Evolutionary conservation across 805 yeast genomes (phyloP).

Genomic region (Candida patagonica): DNA sequence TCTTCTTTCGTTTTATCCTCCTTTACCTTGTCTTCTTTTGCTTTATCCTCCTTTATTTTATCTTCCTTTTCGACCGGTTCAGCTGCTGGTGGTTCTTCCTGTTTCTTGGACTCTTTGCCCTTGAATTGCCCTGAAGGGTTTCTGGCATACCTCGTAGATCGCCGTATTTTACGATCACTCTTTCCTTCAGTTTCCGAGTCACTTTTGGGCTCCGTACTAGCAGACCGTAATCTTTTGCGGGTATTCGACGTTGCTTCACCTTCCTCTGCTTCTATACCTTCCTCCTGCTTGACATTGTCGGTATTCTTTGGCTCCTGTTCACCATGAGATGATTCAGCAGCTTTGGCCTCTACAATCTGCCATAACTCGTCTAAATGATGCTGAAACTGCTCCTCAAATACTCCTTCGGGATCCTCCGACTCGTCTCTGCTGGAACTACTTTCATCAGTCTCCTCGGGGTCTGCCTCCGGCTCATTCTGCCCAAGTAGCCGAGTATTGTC

Average conservation of each 20-base stretch:
- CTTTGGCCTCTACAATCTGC: slow-evolving; percentile 6
- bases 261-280: slow-evolving; percentile 10
- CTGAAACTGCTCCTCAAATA: background rate
- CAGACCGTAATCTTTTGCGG: slow-evolving; percentile 1
- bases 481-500: slow-evolving; percentile 22
- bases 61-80: slow-evolving; percentile 10
- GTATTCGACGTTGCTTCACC: background rate
- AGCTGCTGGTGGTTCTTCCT: slow-evolving; percentile 6
- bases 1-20: slow-evolving; percentile 6
- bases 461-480: slow-evolving; percentile 10
- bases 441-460: background rate
- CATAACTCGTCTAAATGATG: background rate
- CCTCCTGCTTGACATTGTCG: slow-evolving; percentile 10
- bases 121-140: background rate
- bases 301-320: slow-evolving; percentile 12
- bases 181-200: slow-evolving; percentile 3
- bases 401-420: background rate
- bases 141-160: slow-evolving; percentile 1
- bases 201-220: background rate
- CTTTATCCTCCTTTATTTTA: slow-evolving; percentile 5
- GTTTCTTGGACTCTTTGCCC: slow-evolving; percentile 4
- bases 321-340: background rate
- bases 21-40: slow-evolving; percentile 1
- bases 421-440: background rate
- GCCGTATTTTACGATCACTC: background rate